Base-by-base conservation (phyloP, 2,329 filamentous ascomycete species). In the Trichophyton rubrum region DNA sequence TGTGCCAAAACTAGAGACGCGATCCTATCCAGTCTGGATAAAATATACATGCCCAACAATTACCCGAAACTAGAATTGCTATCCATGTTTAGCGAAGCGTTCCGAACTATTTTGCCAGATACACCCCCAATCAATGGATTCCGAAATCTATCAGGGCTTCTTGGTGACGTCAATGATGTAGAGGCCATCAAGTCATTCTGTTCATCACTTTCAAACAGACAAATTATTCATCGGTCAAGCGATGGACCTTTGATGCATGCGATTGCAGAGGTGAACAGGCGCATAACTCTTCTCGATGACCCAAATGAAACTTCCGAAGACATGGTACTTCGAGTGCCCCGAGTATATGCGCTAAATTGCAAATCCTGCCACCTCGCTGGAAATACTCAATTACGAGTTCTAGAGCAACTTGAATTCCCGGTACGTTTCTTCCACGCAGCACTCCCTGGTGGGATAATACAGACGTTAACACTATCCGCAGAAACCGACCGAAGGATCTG, bases 181-280 rank as follows among this genome's bases (percentile, higher is more conserved):
- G 73, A 75, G 61, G 73, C 73, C 0, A 64, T 76, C 40, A 71
- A 75, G 66, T 62, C 66, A 4, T 66, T 77, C 33, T 71, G 70
- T 53, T 60, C 65, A 13, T 71, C 66, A 49, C 67, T 76, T 5
- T 67, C 59, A 30, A 68, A 73, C 30, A 68, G 74, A 13, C 72
- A 74, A 61, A 61, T 72, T 1, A 64, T 74, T 35, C 69, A 73
- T 58, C 70, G 74, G n/a, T 66, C 73, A n/a, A 76, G 74, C 60
- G 74, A 77, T 64, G 64, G 69, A 55, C 73, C 74, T 45, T 64
- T 72, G 63, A 69, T 71, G 61, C 69, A 71, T 62, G 70, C 66
- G 27, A 68, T 76, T 43, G 71, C 73, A 11, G 68, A 71, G 59
- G 68, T 74, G 5, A 70, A 70, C 17, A 68, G 66, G 59, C 72